Evolutionary conservation across 2,329 filamentous ascomycete species (phyloP).

Genomic region (Ramularia collo-cygni): DNA sequence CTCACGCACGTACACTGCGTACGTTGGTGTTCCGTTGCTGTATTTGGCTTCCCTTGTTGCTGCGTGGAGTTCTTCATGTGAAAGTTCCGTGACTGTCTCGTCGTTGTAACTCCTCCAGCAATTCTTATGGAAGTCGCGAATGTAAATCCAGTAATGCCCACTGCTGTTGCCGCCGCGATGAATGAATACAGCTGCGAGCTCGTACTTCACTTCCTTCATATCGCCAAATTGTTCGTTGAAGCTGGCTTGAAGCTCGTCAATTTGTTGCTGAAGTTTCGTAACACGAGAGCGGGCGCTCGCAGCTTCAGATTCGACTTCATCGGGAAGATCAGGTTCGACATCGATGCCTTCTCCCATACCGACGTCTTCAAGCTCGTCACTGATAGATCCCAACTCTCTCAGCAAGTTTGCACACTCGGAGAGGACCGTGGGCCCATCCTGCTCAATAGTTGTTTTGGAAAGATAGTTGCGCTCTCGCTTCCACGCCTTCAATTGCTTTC

Average conservation of each 20-base stretch:
- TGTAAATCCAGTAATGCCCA: slow-evolving; percentile 97
- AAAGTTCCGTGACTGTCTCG: slow-evolving; percentile 63
- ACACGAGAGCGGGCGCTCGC: slow-evolving; percentile 42
- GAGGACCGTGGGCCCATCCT: slow-evolving; percentile 24
- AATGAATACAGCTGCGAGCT: slow-evolving; percentile 86
- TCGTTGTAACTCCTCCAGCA: slow-evolving; percentile 96
- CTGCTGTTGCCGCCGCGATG: slow-evolving; percentile 60
- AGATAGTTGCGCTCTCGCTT: slow-evolving; percentile 26
- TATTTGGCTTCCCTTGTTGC: slow-evolving; percentile 64
- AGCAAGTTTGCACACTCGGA: slow-evolving; percentile 37
- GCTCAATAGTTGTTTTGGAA: slow-evolving; percentile 10
- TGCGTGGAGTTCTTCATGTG: slow-evolving; percentile 27
- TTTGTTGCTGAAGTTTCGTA: slow-evolving; percentile 31
- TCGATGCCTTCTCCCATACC: slow-evolving; percentile 34
- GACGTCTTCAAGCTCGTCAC: slow-evolving; percentile 30
- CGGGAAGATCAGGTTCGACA: slow-evolving; percentile 36
- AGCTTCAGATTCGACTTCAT: slow-evolving; percentile 41
- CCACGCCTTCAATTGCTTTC: slow-evolving; percentile 47
- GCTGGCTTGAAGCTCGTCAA: slow-evolving; percentile 42
- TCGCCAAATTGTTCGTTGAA: slow-evolving; percentile 56
- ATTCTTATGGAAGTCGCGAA: slow-evolving; percentile 74
- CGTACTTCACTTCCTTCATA: slow-evolving; percentile 63
- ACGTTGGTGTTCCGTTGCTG: slow-evolving; percentile 67
- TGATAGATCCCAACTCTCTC: slow-evolving; percentile 34
- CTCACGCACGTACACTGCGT: slow-evolving; percentile 74